phyloP scores from a whole-genome alignment of 768 basidiomycete species.

The Pleurotus pulmonarius region DNA sequence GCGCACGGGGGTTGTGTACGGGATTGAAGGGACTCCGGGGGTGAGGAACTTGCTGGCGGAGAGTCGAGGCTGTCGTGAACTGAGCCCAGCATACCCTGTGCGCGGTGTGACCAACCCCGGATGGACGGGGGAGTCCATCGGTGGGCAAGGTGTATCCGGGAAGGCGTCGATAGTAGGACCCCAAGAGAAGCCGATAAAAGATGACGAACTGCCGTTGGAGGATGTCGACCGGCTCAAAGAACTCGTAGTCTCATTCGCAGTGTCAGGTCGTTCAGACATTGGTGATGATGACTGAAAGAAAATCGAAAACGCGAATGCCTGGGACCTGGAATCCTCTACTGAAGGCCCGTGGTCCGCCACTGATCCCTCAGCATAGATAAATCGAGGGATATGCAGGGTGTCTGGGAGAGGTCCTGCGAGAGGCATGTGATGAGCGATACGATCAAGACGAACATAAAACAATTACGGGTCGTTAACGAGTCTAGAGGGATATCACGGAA shows the following conservation, averaged over 20 bases:
- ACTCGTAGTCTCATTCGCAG: slow-evolving; percentile 30
- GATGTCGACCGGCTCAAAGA: slow-evolving; percentile 12
- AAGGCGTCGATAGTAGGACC: slow-evolving; percentile 70
- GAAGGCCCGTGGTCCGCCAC: slow-evolving; percentile 10
- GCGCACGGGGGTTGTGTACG: slow-evolving; percentile 63
- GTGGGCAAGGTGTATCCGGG: slow-evolving; percentile 16
- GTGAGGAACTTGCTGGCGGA: slow-evolving; percentile 21
- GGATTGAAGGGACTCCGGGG: slow-evolving; percentile 22
- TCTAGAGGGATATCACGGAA: slow-evolving; percentile 56
- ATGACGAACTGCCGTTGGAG: slow-evolving; percentile 16
- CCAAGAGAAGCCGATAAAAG: slow-evolving; percentile 88
- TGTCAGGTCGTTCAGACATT: slow-evolving; percentile 40
- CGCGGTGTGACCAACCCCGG: slow-evolving; percentile 14
- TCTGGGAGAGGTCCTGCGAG: slow-evolving; percentile 44
- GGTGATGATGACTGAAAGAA: slow-evolving; percentile 77
- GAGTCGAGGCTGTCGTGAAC: slow-evolving; percentile 11
- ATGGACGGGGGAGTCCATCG: slow-evolving; percentile 12
- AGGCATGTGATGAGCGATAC: background rate
- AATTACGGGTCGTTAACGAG: slow-evolving; percentile 47
- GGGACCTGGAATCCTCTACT: slow-evolving; percentile 39
- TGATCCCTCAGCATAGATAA: slow-evolving; percentile 47
- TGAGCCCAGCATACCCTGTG: slow-evolving; percentile 6
- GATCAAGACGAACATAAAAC: background rate
- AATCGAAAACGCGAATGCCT: slow-evolving; percentile 74
- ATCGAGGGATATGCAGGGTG: slow-evolving; percentile 70